Conservation (phyloP, 768 basidiomycete species). For the Hydnomerulius pinastri region DNA sequence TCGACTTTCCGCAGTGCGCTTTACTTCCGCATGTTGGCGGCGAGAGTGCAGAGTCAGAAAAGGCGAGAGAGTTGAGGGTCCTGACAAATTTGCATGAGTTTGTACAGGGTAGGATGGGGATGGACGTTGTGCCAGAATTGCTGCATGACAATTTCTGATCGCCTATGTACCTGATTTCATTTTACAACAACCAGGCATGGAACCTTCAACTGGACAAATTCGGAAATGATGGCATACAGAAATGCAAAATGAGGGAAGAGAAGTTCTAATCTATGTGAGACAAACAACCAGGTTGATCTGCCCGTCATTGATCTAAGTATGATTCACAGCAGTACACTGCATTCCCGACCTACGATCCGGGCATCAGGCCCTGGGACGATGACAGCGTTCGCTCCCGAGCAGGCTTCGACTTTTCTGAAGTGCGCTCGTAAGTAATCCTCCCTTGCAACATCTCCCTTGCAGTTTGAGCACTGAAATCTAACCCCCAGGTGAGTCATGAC, state of each 20-base stretch:
- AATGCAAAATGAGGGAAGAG: too few species aligned
- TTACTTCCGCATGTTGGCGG: constrained; percentile 90
- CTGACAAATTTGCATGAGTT: constrained; percentile 70
- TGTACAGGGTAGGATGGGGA: constrained; percentile 56
- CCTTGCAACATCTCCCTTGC: not conserved
- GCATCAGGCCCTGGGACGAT: not conserved
- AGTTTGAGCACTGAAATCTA: not conserved
- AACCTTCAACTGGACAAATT: too few species aligned
- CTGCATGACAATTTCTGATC: not conserved
- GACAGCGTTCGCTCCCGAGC: not conserved
- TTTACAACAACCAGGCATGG: too few species aligned
- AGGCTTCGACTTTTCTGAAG: not conserved
- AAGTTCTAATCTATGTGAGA: not conserved
- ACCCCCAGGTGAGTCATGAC: constrained; percentile 5
- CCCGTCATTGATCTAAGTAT: not conserved
- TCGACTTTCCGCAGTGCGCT: constrained; percentile 74
- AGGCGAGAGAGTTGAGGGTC: constrained; percentile 75
- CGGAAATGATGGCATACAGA: too few species aligned
- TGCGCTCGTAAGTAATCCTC: constrained; percentile 1
- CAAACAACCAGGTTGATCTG: not conserved
- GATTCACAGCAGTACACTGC: not conserved
- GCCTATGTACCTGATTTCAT: too few species aligned
- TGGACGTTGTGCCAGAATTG: constrained; percentile 63
- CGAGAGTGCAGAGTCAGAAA: constrained; percentile 71
- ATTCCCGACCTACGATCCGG: not conserved